Evolutionary conservation across 805 yeast genomes (phyloP), one percentile per base, ranked within the genome.

Genomic region (Saturnispora serradocipensis): DNA sequence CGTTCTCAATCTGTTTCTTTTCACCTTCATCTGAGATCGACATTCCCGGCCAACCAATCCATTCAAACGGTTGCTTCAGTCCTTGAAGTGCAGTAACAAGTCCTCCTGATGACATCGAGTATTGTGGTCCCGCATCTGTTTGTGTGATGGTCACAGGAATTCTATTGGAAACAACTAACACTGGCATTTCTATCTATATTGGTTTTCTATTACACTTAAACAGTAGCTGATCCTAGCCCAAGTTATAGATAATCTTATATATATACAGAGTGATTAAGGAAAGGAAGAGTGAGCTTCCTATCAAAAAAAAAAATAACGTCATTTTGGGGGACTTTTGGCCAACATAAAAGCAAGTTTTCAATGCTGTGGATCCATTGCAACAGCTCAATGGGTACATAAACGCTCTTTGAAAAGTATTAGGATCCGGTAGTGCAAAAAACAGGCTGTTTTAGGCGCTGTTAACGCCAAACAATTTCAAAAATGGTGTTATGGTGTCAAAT

Each of bases 11-110:
- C 52, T 72, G 71, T 0, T 69, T 78, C 62, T 84, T 83, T 56
- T 89, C 96, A 4, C 45, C 53, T 43, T 74, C 75, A 25, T 76
- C 86, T 1, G 95, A 95, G 4, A 93, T 77, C 59, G 89, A 96
- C 63, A 89, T 69, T 10, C 91, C 95, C 2, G 98, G 96, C 99
- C 99, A 93, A 15, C 99, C 99, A 61, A 87, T 82, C 99, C 99
- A 93, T 65, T 89, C 93, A 69, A 89, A 89, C 46, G 85, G 83
- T 62, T 86, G 86, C 66, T 88, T 88, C 50, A 93, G 71, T 1
- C 98, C 98, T 62, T 90, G 95, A 42, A 93, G 72, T 0, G 97
- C 99, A 1, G 97, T 88, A 24, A 95, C 99, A 46, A 93, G 77
- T 2, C 99, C 99, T 27, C 99, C 99, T 2, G 96, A 86, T 30